Base-by-base conservation (phyloP, 208 protist genomes). In the Trypanosoma rangeli region DNA sequence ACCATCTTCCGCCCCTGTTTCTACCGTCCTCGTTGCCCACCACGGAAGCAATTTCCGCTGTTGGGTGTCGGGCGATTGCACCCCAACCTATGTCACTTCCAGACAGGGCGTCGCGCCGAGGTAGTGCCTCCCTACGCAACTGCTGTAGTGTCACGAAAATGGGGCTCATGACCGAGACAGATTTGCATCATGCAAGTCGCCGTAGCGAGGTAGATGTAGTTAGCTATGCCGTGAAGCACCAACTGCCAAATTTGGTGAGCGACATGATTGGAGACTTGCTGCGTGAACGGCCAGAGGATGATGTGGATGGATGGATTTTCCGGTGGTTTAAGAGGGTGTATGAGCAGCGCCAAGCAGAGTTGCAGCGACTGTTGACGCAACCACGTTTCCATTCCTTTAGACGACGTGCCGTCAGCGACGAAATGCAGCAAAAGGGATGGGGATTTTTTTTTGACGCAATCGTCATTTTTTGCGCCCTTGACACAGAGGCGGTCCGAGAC, bases 241-340 rank as follows among this genome's bases (percentile, higher is more conserved):
- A 73, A 20, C 64, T 84, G 42, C 74, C 73, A 24, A 44, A 44
- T 12, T 7, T 84, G 31, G 60, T 84, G 15, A 68, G 74, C 24
- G 16, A 66, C 33, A 75, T 84, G 64, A 44, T 84, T 0, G 18
- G 61, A 0, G 70, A 76, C 48, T 20, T 84, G 33, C 24, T 74
- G 22, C 37, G 29, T 7, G 74, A 78, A 63, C 74, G 70, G 7
- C 57, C 53, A 16, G 70, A 69, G 46, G 53, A 49, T 9, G 66
- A 67, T 28, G 66, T 80, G 35, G 73, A 72, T 20, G 37, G 8
- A 39, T 84, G 79, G 79, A 78, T 80, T 53, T 37, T 70, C 18
- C 62, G 22, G 4, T 84, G 79, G 79, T 84, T 84, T 64, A 63
- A 76, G 56, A 16, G 37, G 16, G 61, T 48, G 24, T 66, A 61